Conservation (phyloP, 2,329 filamentous ascomycete species). For the Xylaria sp. region DNA sequence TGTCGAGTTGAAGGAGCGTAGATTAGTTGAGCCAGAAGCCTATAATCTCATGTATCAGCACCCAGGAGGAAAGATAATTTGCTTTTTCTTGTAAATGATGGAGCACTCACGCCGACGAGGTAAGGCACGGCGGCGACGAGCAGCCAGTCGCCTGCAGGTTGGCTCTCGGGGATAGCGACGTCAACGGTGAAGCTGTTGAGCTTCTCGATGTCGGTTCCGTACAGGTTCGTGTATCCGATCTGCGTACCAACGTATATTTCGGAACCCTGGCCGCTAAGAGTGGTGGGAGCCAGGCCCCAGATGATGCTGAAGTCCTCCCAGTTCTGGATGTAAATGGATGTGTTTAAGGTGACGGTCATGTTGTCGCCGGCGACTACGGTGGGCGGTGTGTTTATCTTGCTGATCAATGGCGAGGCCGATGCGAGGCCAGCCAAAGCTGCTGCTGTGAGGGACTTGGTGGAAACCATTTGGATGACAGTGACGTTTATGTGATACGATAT, state of each 20-base stretch:
- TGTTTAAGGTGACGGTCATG: slow-evolving; percentile 45
- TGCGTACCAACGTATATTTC: slow-evolving; percentile 45
- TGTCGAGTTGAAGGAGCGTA: slow-evolving; percentile 37
- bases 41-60: slow-evolving; percentile 31
- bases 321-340: slow-evolving; percentile 51
- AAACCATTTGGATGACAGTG: slow-evolving; percentile 43
- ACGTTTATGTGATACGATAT: background rate
- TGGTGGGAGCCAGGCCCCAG: slow-evolving; percentile 45
- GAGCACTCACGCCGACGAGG: slow-evolving; percentile 46
- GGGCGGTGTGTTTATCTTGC: slow-evolving; percentile 40
- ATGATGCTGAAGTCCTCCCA: slow-evolving; percentile 50
- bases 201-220: slow-evolving; percentile 41
- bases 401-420: slow-evolving; percentile 43
- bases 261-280: slow-evolving; percentile 28
- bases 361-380: slow-evolving; percentile 43
- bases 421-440: slow-evolving; percentile 42
- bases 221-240: slow-evolving; percentile 48
- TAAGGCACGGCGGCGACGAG: slow-evolving; percentile 47
- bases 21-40: slow-evolving; percentile 43
- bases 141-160: slow-evolving; percentile 41
- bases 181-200: slow-evolving; percentile 42
- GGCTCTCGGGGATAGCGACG: slow-evolving; percentile 36
- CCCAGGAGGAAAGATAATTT: background rate
- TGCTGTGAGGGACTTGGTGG: slow-evolving; percentile 44
- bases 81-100: background rate